Conservation (phyloP, 768 basidiomycete genomes). For the Termitomyces sp. region DNA sequence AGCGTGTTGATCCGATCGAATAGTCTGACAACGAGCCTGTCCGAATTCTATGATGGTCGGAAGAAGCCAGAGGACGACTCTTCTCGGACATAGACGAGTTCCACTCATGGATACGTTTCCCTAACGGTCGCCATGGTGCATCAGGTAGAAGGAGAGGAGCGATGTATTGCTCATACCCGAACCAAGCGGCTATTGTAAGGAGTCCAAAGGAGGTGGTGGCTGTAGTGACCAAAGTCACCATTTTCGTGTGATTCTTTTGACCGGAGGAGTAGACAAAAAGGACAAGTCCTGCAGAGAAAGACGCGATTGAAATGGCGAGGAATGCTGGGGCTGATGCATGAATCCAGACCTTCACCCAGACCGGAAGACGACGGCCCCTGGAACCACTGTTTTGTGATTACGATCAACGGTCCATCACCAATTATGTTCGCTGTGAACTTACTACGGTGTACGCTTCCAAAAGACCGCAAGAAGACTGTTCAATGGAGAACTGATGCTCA, state of each 20-base stretch:
- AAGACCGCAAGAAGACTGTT: slow-evolving; percentile 20
- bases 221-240: slow-evolving; percentile 11
- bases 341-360: slow-evolving; percentile 15
- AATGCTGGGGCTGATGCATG: slow-evolving; percentile 14
- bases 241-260: slow-evolving; percentile 10
- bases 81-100: background rate
- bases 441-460: slow-evolving; percentile 23
- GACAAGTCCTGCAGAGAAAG: slow-evolving; percentile 13
- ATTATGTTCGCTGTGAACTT: slow-evolving; percentile 2
- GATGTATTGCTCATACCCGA: slow-evolving; percentile 15
- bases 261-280: slow-evolving; percentile 12
- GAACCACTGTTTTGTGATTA: slow-evolving; percentile 9
- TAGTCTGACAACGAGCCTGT: slow-evolving; percentile 9
- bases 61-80: background rate
- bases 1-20: slow-evolving; percentile 3
- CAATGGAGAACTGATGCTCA: slow-evolving; percentile 22
- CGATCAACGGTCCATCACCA: background rate
- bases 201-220: slow-evolving; percentile 13
- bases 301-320: slow-evolving; percentile 14
- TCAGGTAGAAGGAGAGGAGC: slow-evolving; percentile 8
- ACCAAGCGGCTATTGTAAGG: slow-evolving; percentile 7
- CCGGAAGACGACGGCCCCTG: slow-evolving; percentile 12
- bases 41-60: background rate
- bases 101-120: slow-evolving; percentile 3
- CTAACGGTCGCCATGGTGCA: slow-evolving; percentile 1